Percentiles rank a stretch among this genome's conserved stretches.
Evolutionary conservation across 495 filamentous ascomycete species (phyloP).

Genomic region (Daldinia caldariorum): DNA sequence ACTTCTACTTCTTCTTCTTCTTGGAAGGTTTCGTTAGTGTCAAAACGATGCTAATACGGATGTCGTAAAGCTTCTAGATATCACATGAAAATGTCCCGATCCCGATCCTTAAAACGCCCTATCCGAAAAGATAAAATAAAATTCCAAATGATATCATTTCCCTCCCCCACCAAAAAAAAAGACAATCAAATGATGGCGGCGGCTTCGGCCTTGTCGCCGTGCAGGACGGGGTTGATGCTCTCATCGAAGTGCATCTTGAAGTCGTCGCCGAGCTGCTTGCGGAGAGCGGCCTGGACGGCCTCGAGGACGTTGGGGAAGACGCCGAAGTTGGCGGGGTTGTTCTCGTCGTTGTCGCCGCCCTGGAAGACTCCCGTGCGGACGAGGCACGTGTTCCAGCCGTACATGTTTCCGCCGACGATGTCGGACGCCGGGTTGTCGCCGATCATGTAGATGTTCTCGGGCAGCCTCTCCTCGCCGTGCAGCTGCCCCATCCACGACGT

Average conservation of each 20-base stretch:
- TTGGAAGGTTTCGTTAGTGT: conserved; percentile 28
- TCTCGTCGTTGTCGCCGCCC: conserved; percentile 82
- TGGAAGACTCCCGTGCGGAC: conserved; percentile 70
- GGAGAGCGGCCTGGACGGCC: conserved; percentile 95
- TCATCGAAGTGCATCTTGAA: conserved; percentile 62
- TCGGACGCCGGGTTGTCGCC: conserved; percentile 83
- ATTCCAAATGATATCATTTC: conserved; percentile 8
- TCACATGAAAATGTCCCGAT: conserved; percentile 1
- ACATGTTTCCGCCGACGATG: conserved; percentile 82
- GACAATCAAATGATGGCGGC: conserved; percentile 43
- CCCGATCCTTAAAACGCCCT: conserved; percentile 27
- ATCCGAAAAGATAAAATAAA: conserved; percentile 10
- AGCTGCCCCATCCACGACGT: conserved; percentile 79
- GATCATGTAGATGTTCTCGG: conserved; percentile 82
- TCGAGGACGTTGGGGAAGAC: conserved; percentile 83
- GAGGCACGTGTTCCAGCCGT: conserved; percentile 86
- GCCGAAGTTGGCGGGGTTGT: conserved; percentile 92
- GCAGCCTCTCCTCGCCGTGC: conserved; percentile 75
- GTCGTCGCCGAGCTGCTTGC: conserved; percentile 76
- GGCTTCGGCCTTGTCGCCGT: conserved; percentile 57
- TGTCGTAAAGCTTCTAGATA: conserved; percentile 28
- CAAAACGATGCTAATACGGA: conserved; percentile 19
- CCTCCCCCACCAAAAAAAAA: no score
- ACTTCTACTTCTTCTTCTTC: no score
- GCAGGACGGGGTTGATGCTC: conserved; percentile 69